Percentiles rank a stretch among this genome's conserved stretches.
These are phyloP conservation scores for Hevea brasiliensis DNA, from an alignment of 345 rosid genomes.

Conservation along the genomic window DNA sequence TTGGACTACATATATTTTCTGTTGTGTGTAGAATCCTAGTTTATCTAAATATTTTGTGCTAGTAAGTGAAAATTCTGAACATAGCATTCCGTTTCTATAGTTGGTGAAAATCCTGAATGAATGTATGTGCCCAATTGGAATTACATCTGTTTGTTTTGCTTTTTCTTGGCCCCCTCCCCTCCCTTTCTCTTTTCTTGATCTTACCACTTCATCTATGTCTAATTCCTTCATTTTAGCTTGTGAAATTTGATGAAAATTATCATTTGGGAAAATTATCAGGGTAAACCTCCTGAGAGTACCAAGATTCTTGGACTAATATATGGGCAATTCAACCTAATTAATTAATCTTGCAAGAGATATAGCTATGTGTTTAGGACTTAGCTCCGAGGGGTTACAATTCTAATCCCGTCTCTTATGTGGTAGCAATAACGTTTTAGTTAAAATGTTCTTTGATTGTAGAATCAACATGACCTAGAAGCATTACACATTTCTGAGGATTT, in stretches of 20 bases:
- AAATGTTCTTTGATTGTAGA: not conserved
- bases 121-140: not conserved
- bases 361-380: not conserved
- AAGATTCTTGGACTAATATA: not conserved
- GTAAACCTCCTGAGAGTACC: too few species aligned
- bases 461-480: too few species aligned
- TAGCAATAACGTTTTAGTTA: not conserved
- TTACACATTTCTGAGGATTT: too few species aligned
- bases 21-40: not conserved
- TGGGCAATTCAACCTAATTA: not conserved
- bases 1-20: not conserved
- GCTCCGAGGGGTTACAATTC: not conserved
- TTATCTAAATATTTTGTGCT: not conserved
- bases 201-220: not conserved
- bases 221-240: not conserved
- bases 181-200: not conserved
- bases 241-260: not conserved
- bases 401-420: not conserved
- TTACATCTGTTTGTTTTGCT: not conserved
- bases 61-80: not conserved
- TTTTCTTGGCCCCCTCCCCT: not conserved
- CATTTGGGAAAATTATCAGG: not conserved
- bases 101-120: not conserved
- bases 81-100: not conserved
- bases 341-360: not conserved